A percentile compares a stretch with the other conserved stretches of the same genome.
phyloP scores from a whole-genome alignment of 257 asterid genomes.

The Ilex aquifolium region DNA sequence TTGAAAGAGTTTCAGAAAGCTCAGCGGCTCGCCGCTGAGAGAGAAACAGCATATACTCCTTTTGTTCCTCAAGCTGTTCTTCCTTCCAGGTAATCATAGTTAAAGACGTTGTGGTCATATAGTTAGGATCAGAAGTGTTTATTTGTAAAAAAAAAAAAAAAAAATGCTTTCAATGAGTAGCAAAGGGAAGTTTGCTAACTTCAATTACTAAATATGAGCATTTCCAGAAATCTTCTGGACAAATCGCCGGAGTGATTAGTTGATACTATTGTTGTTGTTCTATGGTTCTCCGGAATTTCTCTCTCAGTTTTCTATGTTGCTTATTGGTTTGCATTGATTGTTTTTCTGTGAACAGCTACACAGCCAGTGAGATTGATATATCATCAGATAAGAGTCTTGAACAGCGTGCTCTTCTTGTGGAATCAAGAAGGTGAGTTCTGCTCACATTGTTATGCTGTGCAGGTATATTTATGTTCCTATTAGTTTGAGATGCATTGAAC shows the following conservation, averaged over 20 bases:
- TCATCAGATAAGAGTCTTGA: slow-evolving; percentile 19
- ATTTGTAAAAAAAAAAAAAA: no score
- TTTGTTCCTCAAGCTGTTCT: slow-evolving; percentile 22
- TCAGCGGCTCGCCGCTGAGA: slow-evolving; percentile 48
- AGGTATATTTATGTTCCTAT: neutral
- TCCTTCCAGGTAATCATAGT: slow-evolving; percentile 24
- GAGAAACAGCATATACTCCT: slow-evolving; percentile 32
- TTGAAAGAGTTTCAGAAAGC: slow-evolving; percentile 54
- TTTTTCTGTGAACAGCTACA: slow-evolving; percentile 20
- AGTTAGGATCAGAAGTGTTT: no score
- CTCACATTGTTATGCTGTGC: neutral
- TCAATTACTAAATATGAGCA: neutral
- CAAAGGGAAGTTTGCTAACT: neutral
- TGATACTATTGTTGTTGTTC: neutral
- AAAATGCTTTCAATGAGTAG: neutral
- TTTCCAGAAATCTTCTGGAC: neutral
- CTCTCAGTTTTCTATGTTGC: no score
- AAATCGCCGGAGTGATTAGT: neutral
- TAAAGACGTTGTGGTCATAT: neutral
- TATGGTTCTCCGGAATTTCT: neutral
- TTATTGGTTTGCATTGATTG: neutral
- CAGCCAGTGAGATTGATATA: slow-evolving; percentile 29
- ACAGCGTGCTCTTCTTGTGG: slow-evolving; percentile 28
- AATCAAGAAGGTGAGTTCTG: slow-evolving; percentile 36
- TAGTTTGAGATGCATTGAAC: neutral